Conservation (phyloP, 2,329 filamentous ascomycete species). For the Nothophoma quercina region DNA sequence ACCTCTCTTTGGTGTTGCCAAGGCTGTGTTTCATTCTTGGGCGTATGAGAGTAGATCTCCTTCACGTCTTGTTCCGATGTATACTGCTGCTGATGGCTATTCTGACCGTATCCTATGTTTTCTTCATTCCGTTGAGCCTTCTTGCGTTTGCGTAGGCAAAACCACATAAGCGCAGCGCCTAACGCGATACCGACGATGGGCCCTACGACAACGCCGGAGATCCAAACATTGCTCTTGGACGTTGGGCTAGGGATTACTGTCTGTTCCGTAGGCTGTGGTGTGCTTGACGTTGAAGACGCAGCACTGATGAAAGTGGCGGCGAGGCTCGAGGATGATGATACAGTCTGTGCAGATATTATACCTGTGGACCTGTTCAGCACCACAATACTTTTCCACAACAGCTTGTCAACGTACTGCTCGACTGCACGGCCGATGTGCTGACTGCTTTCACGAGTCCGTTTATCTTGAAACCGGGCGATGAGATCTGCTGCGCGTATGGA, state of each 20-base stretch:
- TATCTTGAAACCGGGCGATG: conserved; percentile 24
- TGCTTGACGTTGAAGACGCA: not conserved
- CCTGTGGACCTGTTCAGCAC: conserved; percentile 14
- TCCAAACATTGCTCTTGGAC: conserved; percentile 21
- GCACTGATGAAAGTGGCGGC: conserved; percentile 5
- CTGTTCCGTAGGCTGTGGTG: conserved; percentile 2
- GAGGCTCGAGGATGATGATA: conserved; percentile 9
- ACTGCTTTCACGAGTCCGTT: conserved; percentile 16
- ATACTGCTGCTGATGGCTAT: too few relatives aligned
- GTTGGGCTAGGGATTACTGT: conserved; percentile 3
- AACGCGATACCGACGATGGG: conserved; percentile 20
- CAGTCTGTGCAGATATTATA: conserved; percentile 5
- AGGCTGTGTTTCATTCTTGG: too few relatives aligned
- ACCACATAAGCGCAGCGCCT: conserved; percentile 22
- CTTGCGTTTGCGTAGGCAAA: too few relatives aligned
- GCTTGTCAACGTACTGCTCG: conserved; percentile 19
- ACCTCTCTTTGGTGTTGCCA: too few relatives aligned
- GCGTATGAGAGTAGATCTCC: too few relatives aligned
- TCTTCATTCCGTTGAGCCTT: too few relatives aligned
- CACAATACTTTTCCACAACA: not conserved
- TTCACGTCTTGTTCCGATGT: too few relatives aligned
- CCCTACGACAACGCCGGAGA: conserved; percentile 22
- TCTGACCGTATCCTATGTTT: too few relatives aligned
- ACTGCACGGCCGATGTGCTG: conserved; percentile 7
- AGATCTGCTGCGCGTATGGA: conserved; percentile 20